A percentile compares a stretch with the other conserved stretches of the same genome.
Evolutionary conservation across 257 asterid genomes (phyloP).

Genomic region (Solanum habrochaites): DNA sequence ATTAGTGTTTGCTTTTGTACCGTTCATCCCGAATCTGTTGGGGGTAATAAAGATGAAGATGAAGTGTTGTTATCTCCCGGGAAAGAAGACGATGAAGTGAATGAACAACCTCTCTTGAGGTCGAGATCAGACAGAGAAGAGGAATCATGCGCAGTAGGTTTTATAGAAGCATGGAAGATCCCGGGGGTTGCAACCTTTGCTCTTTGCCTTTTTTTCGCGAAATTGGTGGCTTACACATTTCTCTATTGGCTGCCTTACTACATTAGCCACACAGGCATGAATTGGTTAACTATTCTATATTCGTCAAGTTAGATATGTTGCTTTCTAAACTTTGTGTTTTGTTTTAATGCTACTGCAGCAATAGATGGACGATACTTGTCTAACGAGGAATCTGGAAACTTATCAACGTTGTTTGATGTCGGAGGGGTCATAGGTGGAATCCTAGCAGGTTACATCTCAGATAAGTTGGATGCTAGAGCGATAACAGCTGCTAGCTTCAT

Average conservation of each 20-base stretch:
- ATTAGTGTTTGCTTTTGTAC: constrained; percentile 67
- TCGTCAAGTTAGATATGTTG: neutral
- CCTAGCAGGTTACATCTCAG: constrained; percentile 84
- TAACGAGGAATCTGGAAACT: constrained; percentile 64
- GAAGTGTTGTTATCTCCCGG: constrained; percentile 4
- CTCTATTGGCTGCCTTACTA: constrained; percentile 97
- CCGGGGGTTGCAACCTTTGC: constrained; percentile 93
- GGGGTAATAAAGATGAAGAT: constrained; percentile 31
- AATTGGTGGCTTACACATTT: constrained; percentile 88
- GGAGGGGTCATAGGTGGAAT: constrained; percentile 96
- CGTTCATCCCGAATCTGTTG: constrained; percentile 56
- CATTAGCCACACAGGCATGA: constrained; percentile 82
- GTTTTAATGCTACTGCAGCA: constrained; percentile 34
- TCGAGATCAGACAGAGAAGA: constrained; percentile 11
- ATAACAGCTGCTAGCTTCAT: constrained; percentile 92
- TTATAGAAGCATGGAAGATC: constrained; percentile 81
- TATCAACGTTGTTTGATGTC: constrained; percentile 80
- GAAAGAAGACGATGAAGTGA: constrained; percentile 43
- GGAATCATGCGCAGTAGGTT: constrained; percentile 51
- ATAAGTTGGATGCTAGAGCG: constrained; percentile 71
- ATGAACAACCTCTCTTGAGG: constrained; percentile 48
- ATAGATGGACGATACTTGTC: constrained; percentile 73
- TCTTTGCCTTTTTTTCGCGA: constrained; percentile 84
- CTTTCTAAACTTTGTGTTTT: neutral
- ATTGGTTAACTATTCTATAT: neutral